phyloP scores from a whole-genome alignment of 1,284 basidiomycete genomes.

The Cryptococcus hybrid region DNA sequence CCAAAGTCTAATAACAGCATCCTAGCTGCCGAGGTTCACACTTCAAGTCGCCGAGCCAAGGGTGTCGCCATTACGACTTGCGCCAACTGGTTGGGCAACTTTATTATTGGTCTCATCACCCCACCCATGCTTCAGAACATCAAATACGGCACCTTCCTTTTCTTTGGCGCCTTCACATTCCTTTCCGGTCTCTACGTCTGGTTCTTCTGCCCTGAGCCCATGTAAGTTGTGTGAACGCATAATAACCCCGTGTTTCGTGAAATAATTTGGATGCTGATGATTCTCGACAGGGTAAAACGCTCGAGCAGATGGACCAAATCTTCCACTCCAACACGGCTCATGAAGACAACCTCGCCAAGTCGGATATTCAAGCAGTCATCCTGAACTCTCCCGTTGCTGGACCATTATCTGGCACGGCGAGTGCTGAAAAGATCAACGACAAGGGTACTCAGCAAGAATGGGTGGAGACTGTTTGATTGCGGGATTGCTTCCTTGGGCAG shows the following conservation, averaged over 20 bases:
- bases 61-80: slow-evolving; percentile 7
- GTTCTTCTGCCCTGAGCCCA: slow-evolving; percentile 30
- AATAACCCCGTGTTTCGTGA: neutral
- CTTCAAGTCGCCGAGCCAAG: slow-evolving; percentile 8
- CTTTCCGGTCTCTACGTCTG: slow-evolving; percentile 16
- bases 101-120: slow-evolving; percentile 28
- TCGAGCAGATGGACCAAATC: slow-evolving; percentile 29
- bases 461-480: too few relatives aligned
- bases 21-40: slow-evolving; percentile 27
- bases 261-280: too few relatives aligned
- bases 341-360: slow-evolving; percentile 11
- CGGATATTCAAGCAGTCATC: neutral
- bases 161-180: slow-evolving; percentile 23
- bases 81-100: slow-evolving; percentile 36
- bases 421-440: too few relatives aligned
- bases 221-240: neutral
- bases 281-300: slow-evolving; percentile 7
- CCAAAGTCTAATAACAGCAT: too few relatives aligned
- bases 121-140: slow-evolving; percentile 24
- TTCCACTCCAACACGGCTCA: slow-evolving; percentile 18
- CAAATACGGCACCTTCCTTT: slow-evolving; percentile 29
- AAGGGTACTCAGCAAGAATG: too few relatives aligned
- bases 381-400: too few relatives aligned
- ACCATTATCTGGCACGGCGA: too few relatives aligned
- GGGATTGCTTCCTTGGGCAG: too few relatives aligned